phyloP scores from a whole-genome alignment of 768 basidiomycete genomes.

The Gloeostereum incarnatum region DNA sequence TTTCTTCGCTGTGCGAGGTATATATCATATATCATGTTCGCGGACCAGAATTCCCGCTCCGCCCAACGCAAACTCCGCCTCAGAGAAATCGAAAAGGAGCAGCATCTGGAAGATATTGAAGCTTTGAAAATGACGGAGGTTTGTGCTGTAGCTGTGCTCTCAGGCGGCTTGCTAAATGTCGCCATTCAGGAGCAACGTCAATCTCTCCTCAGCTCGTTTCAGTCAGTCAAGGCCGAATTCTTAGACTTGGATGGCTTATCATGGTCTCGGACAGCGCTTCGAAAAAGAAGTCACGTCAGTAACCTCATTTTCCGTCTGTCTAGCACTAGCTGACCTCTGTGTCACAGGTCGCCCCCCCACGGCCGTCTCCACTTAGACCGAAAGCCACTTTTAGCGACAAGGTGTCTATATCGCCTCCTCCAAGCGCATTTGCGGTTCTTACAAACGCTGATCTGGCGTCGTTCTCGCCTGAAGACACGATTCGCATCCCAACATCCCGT shows the following conservation, averaged over 20 bases:
- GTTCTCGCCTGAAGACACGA: constrained; percentile 27
- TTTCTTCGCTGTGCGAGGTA: too few relatives aligned
- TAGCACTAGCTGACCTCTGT: neutral
- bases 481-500: constrained; percentile 20
- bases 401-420: constrained; percentile 2
- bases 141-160: neutral
- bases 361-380: neutral
- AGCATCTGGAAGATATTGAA: constrained; percentile 42
- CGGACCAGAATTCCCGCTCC: constrained; percentile 33
- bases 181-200: constrained; percentile 28
- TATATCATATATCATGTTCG: too few relatives aligned
- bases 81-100: constrained; percentile 41
- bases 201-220: constrained; percentile 33
- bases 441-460: constrained; percentile 25
- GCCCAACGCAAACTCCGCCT: constrained; percentile 37
- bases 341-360: neutral
- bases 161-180: constrained; percentile 1
- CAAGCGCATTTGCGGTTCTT: constrained; percentile 21
- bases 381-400: neutral
- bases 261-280: constrained; percentile 32
- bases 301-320: too few relatives aligned
- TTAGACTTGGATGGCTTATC: constrained; percentile 50
- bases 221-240: constrained; percentile 51
- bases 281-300: constrained; percentile 11
- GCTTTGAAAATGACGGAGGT: constrained; percentile 54